Evolutionary conservation across 2,329 filamentous ascomycete species (phyloP), one percentile per base, ranked within the genome.

Genomic region (Aspergillus sclerotialis): DNA sequence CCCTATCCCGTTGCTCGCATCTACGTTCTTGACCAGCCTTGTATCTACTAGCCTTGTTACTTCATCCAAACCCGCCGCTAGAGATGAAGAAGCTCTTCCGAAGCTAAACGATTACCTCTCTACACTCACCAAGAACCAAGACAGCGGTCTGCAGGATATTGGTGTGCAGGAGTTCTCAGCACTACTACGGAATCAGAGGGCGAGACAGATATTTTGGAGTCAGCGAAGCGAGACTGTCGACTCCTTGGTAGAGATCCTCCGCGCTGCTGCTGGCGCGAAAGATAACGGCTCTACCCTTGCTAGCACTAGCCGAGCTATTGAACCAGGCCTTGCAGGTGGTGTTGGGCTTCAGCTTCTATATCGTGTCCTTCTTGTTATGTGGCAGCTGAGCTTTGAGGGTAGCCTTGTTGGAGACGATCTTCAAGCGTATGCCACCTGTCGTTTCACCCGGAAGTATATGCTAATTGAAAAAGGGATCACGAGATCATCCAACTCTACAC

Each of bases 311-410:
- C 81, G 79, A 33, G 74, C 76, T 37, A 79, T 83, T 18, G 82
- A 88, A 40, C 64, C 67, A 33, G 68, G 73, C 26, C 64, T 80
- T 28, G 64, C 68, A 38, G 87, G 88, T 31, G 88, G 88, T 7
- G 86, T 98, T 39, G 87, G 88, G 2, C 69, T 98, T 26, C 92
- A 98, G 61, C 75, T 96, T 26, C 74, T 98, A 26, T 98, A 98
- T 60, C 87, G 95, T 53, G 84, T 95, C 11, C 74, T 98, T 14
- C 73, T 98, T 32, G 89, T 94, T 9, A 69, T 98, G 38, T 98
- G 92, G 92, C 89, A 96, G 68, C 72, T 98, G 48, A 94, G 88
- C 56, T 98, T 98, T 48, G 92, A 96, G 58, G 77, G 72, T 18
- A 62, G 69, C 38, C 60, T 78, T 9, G 70, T 83, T 31, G 86